Evolutionary conservation across 805 yeast genomes (phyloP), one percentile per base, ranked within the genome.

Genomic region (Debaryomyces hansenii): DNA sequence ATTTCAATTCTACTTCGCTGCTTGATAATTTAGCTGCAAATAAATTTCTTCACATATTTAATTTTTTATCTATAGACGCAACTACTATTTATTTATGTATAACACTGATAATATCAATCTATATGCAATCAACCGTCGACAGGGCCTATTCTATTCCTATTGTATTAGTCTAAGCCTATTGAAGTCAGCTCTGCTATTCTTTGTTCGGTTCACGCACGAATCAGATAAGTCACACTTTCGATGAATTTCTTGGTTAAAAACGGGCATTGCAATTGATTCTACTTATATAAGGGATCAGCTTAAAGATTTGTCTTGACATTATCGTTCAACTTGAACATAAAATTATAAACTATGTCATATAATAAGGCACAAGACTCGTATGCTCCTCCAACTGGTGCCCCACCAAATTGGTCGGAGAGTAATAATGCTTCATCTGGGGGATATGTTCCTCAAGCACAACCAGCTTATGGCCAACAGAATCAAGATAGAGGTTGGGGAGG

Each of bases 311-410:
- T 7, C 27, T 24, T 24, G 27, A 24, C 5, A 24, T 24, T 7
- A 24, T 6, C 7, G 10, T 9, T 7, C 10, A 24, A 7, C 27
- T 24, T 24, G 27, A 24, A 4, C 10, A 24, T 24, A 6, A 24
- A 16, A 9, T 3, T 24, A 7, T 24, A 24, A 24, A 9, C 27
- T 4, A 47, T 47, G 51, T 47, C 51, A 7, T 40, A 44, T 33
- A 41, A 44, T 34, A 46, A 44, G 12, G 37, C 33, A 18, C 20
- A 38, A 9, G 37, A 37, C 12, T 24, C 29, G 8, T 59, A 57
- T 41, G 42, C 46, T 18, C 61, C 64, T 14, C 64, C 64, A 24
- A 58, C 66, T 7, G 69, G 69, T 3, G 61, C 64, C 12, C 69
- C 69, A 15, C 66, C 69, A 9, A 59, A 48, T 41, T 63, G 66